These are phyloP conservation scores for Cardamine occulta DNA, from an alignment of 345 rosid genomes.

Conservation along the genomic window DNA sequence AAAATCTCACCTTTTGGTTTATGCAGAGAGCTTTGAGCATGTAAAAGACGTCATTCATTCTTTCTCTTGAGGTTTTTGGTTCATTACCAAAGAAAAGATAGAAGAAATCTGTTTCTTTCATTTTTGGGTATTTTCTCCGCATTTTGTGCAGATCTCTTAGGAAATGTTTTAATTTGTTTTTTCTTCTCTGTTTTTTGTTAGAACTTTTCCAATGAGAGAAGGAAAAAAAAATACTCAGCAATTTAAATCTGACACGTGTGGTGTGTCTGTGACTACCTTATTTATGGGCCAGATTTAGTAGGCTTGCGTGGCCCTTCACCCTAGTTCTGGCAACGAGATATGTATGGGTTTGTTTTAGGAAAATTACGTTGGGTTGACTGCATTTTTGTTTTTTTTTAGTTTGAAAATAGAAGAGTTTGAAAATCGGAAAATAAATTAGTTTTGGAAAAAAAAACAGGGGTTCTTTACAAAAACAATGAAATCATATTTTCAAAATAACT, in stretches of 20 bases:
- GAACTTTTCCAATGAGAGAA: neutral
- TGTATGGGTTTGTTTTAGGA: neutral
- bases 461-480: neutral
- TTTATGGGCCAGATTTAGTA: conserved; percentile 5
- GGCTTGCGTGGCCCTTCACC: conserved; percentile 16
- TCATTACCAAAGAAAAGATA: conserved; percentile 15
- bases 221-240: neutral
- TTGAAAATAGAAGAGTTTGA: neutral
- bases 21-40: conserved; percentile 4
- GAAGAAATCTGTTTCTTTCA: conserved; percentile 26
- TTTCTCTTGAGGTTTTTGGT: conserved; percentile 24
- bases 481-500: neutral
- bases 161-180: neutral
- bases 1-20: conserved; percentile 4
- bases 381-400: neutral
- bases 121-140: conserved; percentile 18
- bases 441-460: neutral
- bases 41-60: conserved; percentile 17
- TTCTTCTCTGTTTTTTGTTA: neutral
- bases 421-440: neutral
- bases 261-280: neutral
- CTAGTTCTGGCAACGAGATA: conserved; percentile 5
- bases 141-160: conserved; percentile 7
- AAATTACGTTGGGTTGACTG: neutral
- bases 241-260: neutral